Percentiles rank a stretch among this genome's conserved stretches.
phyloP scores from a whole-genome alignment of 306 rosid species.

The Acacia melanoxylon region DNA sequence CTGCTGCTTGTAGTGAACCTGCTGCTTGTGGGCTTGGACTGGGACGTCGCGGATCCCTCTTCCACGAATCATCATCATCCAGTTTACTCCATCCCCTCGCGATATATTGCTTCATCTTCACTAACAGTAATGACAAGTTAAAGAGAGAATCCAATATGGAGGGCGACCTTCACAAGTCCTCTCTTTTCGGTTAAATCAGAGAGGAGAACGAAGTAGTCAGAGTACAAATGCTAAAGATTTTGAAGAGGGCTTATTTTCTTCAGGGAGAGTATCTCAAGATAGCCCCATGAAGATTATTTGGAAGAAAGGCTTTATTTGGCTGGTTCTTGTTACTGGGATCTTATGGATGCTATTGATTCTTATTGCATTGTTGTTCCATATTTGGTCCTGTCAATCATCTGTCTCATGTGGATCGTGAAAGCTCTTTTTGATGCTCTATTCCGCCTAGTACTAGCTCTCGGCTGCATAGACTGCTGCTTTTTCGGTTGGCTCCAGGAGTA shows the following conservation, averaged over 20 bases:
- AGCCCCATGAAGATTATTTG: conserved; percentile 77
- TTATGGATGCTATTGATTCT: conserved; percentile 94
- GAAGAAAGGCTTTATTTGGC: conserved; percentile 87
- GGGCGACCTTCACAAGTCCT: conserved; percentile 39
- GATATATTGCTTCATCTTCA: background rate
- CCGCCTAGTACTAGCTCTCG: no score
- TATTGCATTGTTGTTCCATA: conserved; percentile 73
- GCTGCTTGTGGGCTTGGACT: no score
- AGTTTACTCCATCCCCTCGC: conserved; percentile 19
- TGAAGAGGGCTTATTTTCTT: conserved; percentile 52
- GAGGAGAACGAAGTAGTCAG: conserved; percentile 48
- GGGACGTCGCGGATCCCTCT: conserved; percentile 10
- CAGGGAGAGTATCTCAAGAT: conserved; percentile 65
- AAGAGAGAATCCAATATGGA: conserved; percentile 43
- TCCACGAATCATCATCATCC: background rate
- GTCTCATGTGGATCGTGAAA: no score
- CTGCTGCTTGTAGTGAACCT: no score
- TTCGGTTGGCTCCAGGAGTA: no score
- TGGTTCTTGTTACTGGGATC: conserved; percentile 84
- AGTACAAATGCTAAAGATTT: conserved; percentile 43
- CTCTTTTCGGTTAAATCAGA: conserved; percentile 44
- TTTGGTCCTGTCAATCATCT: conserved; percentile 93
- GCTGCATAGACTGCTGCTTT: no score
- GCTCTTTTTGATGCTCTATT: no score
- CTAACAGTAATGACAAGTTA: conserved; percentile 35